These are phyloP conservation scores for Zygosaccharomyces bailii DNA, from an alignment of 805 yeast species.

Conservation along the genomic window DNA sequence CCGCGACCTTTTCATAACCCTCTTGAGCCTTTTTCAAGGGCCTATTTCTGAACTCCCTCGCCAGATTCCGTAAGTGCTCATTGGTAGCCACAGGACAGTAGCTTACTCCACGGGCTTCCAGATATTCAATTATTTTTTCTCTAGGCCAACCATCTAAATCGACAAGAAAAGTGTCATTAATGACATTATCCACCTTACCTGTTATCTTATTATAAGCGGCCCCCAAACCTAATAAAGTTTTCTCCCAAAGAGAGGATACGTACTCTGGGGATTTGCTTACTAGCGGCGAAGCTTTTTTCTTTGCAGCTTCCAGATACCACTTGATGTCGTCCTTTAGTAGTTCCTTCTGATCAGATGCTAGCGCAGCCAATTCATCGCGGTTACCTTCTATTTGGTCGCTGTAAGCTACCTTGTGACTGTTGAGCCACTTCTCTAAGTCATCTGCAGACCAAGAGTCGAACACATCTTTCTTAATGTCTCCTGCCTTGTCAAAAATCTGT, in stretches of 20 bases:
- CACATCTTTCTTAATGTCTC: slow-evolving; percentile 41
- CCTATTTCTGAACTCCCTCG: slow-evolving; percentile 37
- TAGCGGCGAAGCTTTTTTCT: slow-evolving; percentile 36
- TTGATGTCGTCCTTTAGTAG: slow-evolving; percentile 40
- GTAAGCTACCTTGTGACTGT: slow-evolving; percentile 42
- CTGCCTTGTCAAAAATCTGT: slow-evolving; percentile 39
- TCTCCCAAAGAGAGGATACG: slow-evolving; percentile 28
- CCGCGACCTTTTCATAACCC: slow-evolving; percentile 32
- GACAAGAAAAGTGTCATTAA: slow-evolving; percentile 45
- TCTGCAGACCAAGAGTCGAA: slow-evolving; percentile 52
- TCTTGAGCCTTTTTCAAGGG: slow-evolving; percentile 35
- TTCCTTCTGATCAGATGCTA: slow-evolving; percentile 37
- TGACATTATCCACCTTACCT: slow-evolving; percentile 34
- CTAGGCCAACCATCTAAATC: slow-evolving; percentile 48
- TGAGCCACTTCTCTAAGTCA: slow-evolving; percentile 55
- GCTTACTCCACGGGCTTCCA: slow-evolving; percentile 41
- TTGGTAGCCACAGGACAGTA: slow-evolving; percentile 41
- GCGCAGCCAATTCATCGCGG: slow-evolving; percentile 37
- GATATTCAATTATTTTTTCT: slow-evolving; percentile 41
- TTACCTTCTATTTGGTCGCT: slow-evolving; percentile 35
- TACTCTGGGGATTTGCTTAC: slow-evolving; percentile 36
- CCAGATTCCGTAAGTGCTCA: slow-evolving; percentile 40
- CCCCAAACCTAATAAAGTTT: slow-evolving; percentile 15
- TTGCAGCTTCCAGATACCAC: slow-evolving; percentile 35
- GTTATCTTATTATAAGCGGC: slow-evolving; percentile 18